phyloP scores from a whole-genome alignment of 805 yeast genomes.

The Yamadazyma paraphyllophila region DNA sequence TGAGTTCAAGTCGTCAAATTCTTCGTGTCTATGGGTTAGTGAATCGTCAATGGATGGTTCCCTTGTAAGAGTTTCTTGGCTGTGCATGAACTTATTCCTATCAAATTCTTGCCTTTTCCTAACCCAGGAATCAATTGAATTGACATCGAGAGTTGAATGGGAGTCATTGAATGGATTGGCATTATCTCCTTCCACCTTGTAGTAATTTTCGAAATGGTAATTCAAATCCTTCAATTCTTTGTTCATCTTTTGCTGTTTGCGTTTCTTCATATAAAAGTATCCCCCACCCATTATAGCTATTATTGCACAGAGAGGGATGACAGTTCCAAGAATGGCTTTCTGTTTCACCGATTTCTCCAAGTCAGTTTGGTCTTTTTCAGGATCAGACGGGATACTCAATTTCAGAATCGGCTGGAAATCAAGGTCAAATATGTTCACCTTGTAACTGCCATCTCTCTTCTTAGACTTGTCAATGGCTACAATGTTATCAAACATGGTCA shows the following conservation, averaged over 20 bases:
- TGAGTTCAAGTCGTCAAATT: slow-evolving; percentile 6
- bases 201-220: slow-evolving; percentile 32
- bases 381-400: slow-evolving; percentile 8
- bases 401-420: slow-evolving; percentile 8
- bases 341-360: slow-evolving; percentile 12
- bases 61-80: slow-evolving; percentile 13
- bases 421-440: slow-evolving; percentile 11
- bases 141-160: slow-evolving; percentile 40
- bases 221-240: slow-evolving; percentile 24
- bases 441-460: slow-evolving; percentile 9
- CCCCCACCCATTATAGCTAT: slow-evolving; percentile 16
- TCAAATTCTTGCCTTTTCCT: slow-evolving; percentile 50
- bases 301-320: slow-evolving; percentile 31
- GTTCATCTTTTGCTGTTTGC: slow-evolving; percentile 16
- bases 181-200: slow-evolving; percentile 13
- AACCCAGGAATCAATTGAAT: slow-evolving; percentile 54
- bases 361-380: neutral
- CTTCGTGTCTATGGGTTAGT: neutral
- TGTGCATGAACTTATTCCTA: slow-evolving; percentile 15
- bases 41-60: neutral
- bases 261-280: slow-evolving; percentile 18
- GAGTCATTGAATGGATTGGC: slow-evolving; percentile 24
- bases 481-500: slow-evolving; percentile 14
- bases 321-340: slow-evolving; percentile 38
- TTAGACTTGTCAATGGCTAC: slow-evolving; percentile 5